Percentiles rank a stretch among this genome's conserved stretches.
phyloP scores from a whole-genome alignment of 495 filamentous ascomycete genomes.

The Collariella sp. region DNA sequence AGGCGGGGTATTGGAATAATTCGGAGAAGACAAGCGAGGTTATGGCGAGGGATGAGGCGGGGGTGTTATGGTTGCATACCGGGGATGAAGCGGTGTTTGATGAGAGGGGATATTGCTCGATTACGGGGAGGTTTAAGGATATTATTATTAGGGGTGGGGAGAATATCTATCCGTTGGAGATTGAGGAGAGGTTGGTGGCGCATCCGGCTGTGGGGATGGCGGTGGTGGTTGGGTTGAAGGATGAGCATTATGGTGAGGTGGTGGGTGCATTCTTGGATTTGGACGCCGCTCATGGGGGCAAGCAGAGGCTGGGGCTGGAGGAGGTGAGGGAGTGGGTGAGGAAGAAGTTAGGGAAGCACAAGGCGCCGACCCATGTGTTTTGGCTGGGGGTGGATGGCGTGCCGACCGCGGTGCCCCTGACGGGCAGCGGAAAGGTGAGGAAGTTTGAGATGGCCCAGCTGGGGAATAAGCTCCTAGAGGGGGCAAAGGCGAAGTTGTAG shows the following conservation, averaged over 20 bases:
- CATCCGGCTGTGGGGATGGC: conserved; percentile 50
- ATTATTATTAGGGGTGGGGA: conserved; percentile 56
- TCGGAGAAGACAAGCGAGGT: conserved; percentile 58
- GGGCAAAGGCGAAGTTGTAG: conserved; percentile 32
- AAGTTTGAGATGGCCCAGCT: conserved; percentile 57
- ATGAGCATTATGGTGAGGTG: conserved; percentile 58
- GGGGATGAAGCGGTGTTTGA: conserved; percentile 64
- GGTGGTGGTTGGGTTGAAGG: conserved; percentile 54
- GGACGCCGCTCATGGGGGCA: conserved; percentile 10
- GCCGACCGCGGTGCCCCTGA: conserved; percentile 49
- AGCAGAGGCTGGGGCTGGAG: conserved; percentile 34
- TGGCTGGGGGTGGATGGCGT: conserved; percentile 55
- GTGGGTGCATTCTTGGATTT: conserved; percentile 53
- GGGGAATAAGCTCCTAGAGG: conserved; percentile 42
- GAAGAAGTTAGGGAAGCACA: conserved; percentile 54
- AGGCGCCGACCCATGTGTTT: conserved; percentile 57
- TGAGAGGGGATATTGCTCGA: conserved; percentile 52
- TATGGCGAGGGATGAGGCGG: conserved; percentile 49
- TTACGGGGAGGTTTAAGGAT: conserved; percentile 58
- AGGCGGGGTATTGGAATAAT: conserved; percentile 63
- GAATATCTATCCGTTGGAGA: conserved; percentile 63
- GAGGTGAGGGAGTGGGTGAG: conserved; percentile 53
- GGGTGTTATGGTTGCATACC: conserved; percentile 57
- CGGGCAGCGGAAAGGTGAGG: conserved; percentile 63
- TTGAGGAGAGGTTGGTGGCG: conserved; percentile 55